Evolutionary conservation across 2,329 filamentous ascomycete species (phyloP), one percentile per base, ranked within the genome.

Genomic region (Neopestalotiopsis sp.): DNA sequence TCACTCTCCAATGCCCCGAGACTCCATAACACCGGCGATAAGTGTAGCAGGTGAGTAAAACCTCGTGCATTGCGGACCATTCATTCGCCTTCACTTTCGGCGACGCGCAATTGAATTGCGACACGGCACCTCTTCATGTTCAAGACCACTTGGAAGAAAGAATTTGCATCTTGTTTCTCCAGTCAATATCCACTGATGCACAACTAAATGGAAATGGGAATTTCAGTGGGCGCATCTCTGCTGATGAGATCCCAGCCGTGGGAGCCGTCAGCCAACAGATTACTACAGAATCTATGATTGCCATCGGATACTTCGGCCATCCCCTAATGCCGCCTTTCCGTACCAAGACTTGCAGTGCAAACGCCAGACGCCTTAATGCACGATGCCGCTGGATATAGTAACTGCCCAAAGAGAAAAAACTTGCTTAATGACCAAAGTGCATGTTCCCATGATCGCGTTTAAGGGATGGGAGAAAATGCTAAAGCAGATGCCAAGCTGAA

Each of bases 261-360:
- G 17, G 14, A 52, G 20, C 45, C 45, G 45, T n/a, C 45, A 24
- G 17, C 45, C 17, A 52, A 6, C 45, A 52, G 7, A 38, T 38
- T 6, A 38, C 10, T 6, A 1, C 34, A 38, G 17, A 52, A n/a
- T 17, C 45, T 52, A 52, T n/a, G 45, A 52, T 52, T 52, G 45
- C 45, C 14, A n/a, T 52, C 45, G 45, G 45, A 52, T 52, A 20
- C 45, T 7, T 52, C 45, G 45, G 45, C 45, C 45, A 7, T n/a
- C 4, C 17, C 45, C 45, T 52, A 62, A 20, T 62, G 59, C 59
- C 59, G 59, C 59, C 30, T 40, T 38, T 38, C 59, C 59, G 59
- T 62, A 40, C 59, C 59, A 62, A 62, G 59, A 62, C 5, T 40
- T 59, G 13, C 30, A 34, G 57, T 34, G 24, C 30, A 30, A 59